These are phyloP conservation scores for Colletotrichum sidae DNA, from an alignment of 2,329 filamentous ascomycete species.

Conservation along the genomic window DNA sequence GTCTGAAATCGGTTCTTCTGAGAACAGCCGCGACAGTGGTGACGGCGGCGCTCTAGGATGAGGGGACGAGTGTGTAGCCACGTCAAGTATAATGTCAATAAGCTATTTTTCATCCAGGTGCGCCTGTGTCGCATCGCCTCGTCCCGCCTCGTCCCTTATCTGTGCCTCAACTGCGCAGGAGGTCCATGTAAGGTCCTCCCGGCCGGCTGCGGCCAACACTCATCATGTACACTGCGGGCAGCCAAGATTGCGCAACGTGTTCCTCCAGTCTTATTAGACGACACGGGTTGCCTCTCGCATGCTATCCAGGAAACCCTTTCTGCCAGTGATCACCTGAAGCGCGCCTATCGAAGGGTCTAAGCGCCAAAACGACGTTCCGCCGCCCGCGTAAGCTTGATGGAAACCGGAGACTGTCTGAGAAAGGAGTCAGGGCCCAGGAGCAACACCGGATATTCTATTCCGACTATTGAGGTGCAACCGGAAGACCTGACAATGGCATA, in stretches of 20 bases:
- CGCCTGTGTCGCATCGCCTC: slow-evolving; percentile 10
- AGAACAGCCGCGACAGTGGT: slow-evolving; percentile 17
- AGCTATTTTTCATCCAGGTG: slow-evolving; percentile 1
- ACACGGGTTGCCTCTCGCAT: slow-evolving; percentile 18
- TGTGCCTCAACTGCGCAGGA: slow-evolving; percentile 16
- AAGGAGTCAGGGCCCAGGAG: neutral
- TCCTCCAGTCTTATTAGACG: slow-evolving; percentile 11
- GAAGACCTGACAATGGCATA: neutral
- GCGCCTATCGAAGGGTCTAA: neutral
- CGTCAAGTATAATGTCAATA: too few species aligned
- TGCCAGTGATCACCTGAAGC: neutral
- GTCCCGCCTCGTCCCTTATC: slow-evolving; percentile 19
- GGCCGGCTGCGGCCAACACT: neutral
- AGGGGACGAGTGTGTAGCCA: too few species aligned
- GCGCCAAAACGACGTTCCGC: neutral
- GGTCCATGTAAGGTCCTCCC: slow-evolving; percentile 23
- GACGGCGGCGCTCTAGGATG: neutral
- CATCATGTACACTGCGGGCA: too few species aligned
- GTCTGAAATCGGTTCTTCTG: slow-evolving; percentile 13
- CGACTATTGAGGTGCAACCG: too few species aligned
- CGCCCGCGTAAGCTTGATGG: neutral
- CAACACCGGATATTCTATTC: slow-evolving; percentile 6
- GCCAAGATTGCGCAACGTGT: slow-evolving; percentile 12
- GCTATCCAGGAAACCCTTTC: slow-evolving; percentile 22
- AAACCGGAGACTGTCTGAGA: neutral